Percentiles rank a stretch among this genome's conserved stretches.
Conservation (phyloP, 2,329 filamentous ascomycete species). For the Sphaerostilbella broomeana region DNA sequence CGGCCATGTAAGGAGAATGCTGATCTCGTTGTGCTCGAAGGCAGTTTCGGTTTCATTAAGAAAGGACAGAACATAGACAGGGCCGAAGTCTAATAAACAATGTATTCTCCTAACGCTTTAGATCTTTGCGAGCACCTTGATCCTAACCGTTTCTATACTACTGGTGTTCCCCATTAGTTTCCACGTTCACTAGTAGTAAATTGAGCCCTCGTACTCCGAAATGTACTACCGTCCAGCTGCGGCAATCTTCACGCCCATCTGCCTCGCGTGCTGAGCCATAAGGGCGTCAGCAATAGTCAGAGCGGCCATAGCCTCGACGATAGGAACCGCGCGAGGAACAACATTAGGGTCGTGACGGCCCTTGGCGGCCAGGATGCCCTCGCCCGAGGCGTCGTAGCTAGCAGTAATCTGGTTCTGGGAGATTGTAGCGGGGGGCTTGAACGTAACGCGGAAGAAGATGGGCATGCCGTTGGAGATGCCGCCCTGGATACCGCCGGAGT, state of each 20-base stretch:
- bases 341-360: constrained; percentile 93
- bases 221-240: constrained; percentile 17
- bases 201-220: constrained; percentile 15
- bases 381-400: constrained; percentile 62
- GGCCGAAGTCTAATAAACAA: constrained; percentile 19
- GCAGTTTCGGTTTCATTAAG: constrained; percentile 18
- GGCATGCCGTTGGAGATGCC: constrained; percentile 90
- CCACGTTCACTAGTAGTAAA: constrained; percentile 17
- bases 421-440: constrained; percentile 94
- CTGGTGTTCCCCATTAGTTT: constrained; percentile 17
- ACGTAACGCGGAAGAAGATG: constrained; percentile 90
- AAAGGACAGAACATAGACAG: constrained; percentile 19
- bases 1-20: constrained; percentile 11
- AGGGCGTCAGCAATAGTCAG: constrained; percentile 82
- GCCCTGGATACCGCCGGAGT: constrained; percentile 90
- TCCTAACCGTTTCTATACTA: constrained; percentile 18
- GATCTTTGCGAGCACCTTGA: constrained; percentile 17
- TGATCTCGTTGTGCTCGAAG: constrained; percentile 14
- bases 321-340: constrained; percentile 78
- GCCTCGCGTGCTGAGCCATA: constrained; percentile 67
- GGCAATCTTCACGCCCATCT: constrained; percentile 18
- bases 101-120: constrained; percentile 18
- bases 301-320: constrained; percentile 87
- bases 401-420: constrained; percentile 79
- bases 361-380: constrained; percentile 81